Base-by-base conservation (phyloP, 768 basidiomycete species). In the Suillus subalutaceus region DNA sequence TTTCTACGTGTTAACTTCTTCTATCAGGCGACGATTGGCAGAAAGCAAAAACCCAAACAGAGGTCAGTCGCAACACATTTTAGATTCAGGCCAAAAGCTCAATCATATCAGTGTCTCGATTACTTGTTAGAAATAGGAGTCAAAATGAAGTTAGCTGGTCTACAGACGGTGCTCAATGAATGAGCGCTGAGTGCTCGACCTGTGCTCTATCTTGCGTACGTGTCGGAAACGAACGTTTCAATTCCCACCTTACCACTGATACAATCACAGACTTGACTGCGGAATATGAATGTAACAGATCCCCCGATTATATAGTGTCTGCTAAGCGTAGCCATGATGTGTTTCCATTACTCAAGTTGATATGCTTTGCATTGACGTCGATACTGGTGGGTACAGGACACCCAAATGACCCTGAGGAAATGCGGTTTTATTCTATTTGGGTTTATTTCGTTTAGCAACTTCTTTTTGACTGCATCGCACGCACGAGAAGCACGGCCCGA, bases 111-210 rank as follows among this genome's bases (percentile, higher is more conserved):
- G 89, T 96, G 94, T 75, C 84, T 96, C 38, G 94, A 96, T 74
- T 96, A 96, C 77, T 83, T 96, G 20, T 94, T 96, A 70, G 94
- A 96, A 74, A 88, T 96, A 60, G 90, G 86, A 13, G 92, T 94
- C 63, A 92, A 90, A 78, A 92, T 92, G 91, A 90, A 86, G 72
- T 76, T 86, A 46, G 87, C 88, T 0, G 86, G 86, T 2, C 70
- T 90, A 10, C 83, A 82, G 7, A 86, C 88, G 1, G 80, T 81
- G n/a, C 62, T 79, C 55, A 74, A 73, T 30, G 64, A 66, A 41
- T 69, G 60, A 76, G 15, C 10, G 58, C 15, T 67, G 60, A 71
- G 20, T 2, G 58, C 40, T 41, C 16, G 23, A 30, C 23, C 40
- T 41, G 38, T 26, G 4, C 15, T 59, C 3, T 37, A 16, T 37